Conservation (phyloP, 176 grass and related monocot genomes). For the Musa itinerans region DNA sequence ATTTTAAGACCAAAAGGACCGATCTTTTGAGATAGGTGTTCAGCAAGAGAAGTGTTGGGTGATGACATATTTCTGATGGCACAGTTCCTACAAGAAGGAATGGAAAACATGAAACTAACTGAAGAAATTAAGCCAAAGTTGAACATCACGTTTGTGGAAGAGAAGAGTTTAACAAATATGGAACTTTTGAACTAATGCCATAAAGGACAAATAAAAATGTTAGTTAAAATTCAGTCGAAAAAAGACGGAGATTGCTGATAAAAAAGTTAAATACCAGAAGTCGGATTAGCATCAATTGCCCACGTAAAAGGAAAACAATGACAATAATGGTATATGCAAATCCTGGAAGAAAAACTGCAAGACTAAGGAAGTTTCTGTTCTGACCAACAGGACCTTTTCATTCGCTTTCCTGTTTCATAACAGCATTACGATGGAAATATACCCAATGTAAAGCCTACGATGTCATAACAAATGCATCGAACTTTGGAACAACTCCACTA, state of each 20-base stretch:
- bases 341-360: background rate
- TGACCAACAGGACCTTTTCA: background rate
- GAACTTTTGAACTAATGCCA: too few relatives aligned
- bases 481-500: background rate
- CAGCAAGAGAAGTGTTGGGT: conserved; percentile 4
- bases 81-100: background rate
- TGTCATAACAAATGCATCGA: background rate
- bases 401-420: background rate
- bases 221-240: too few relatives aligned
- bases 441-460: background rate
- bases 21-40: conserved; percentile 14
- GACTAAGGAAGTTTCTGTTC: too few relatives aligned
- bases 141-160: background rate
- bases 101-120: too few relatives aligned
- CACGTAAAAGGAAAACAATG: background rate
- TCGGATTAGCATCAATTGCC: background rate
- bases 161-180: too few relatives aligned
- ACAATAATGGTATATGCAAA: background rate
- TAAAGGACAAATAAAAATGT: too few relatives aligned
- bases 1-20: conserved; percentile 12
- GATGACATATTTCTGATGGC: conserved; percentile 9
- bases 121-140: background rate
- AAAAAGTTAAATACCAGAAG: background rate
- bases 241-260: too few relatives aligned
- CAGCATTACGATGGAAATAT: background rate